Evolutionary conservation across 306 rosid genomes (phyloP).

Genomic region (Aeschynomene evenia): DNA sequence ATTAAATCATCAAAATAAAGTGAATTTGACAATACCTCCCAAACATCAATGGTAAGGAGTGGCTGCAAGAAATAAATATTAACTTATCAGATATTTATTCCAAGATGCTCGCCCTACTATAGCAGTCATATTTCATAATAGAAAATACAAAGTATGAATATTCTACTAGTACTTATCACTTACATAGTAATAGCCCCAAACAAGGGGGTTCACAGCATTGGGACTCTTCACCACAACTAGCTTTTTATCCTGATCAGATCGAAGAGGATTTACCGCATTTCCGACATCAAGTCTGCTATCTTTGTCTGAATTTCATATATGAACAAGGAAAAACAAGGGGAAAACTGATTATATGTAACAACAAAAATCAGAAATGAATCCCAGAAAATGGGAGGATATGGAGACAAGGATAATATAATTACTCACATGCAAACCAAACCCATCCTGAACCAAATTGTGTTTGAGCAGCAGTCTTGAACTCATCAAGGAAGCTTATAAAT

Average conservation of each 20-base stretch:
- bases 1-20: conserved; percentile 9
- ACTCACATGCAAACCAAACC: conserved; percentile 96
- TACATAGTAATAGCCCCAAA: conserved; percentile 71
- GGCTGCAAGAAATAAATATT: conserved; percentile 63
- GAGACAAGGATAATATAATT: conserved; percentile 7
- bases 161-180: conserved; percentile 26
- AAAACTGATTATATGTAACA: conserved; percentile 1
- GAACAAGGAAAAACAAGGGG: not conserved
- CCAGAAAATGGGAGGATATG: conserved; percentile 20
- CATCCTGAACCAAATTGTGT: conserved; percentile 98
- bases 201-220: conserved; percentile 86
- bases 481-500: conserved; percentile 55
- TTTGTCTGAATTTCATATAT: conserved; percentile 48
- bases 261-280: conserved; percentile 70
- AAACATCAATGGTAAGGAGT: conserved; percentile 83
- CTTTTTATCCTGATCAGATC: conserved; percentile 66
- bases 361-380: not conserved
- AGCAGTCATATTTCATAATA: conserved; percentile 3
- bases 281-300: conserved; percentile 63
- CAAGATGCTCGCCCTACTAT: conserved; percentile 10
- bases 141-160: not conserved
- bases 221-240: conserved; percentile 80
- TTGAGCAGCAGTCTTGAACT: conserved; percentile 68
- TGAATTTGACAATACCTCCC: conserved; percentile 69
- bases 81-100: conserved; percentile 30